Evolutionary conservation across 371 early-diverging fungal genomes (phyloP), one percentile per base, ranked within the genome.

Genomic region (Blakeslea trispora): DNA sequence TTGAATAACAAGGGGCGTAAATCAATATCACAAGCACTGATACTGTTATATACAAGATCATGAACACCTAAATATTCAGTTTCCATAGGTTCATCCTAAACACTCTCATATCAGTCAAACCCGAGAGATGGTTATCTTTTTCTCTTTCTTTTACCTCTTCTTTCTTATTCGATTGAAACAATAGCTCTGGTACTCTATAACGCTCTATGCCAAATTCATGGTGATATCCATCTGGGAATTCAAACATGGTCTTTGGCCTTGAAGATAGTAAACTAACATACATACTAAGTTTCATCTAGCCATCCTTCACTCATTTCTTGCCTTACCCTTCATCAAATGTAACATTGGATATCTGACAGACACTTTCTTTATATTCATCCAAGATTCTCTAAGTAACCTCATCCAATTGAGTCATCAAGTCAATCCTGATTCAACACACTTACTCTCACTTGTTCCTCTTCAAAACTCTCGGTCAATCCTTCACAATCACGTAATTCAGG

Each of bases 151-250:
- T 5, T 48, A 17, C 5, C 3, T 31, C 17, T 31, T 54, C 39
- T 3, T 37, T 14, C 7, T 45, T 45, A 22, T 54, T 17, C 21
- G 54, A 45, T 22, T 54, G 35, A 74, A 96, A 97, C 46, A 98
- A 66, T 8, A 85, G 74, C 68, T 98, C 99, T 1, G 93, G 89
- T 8, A 87, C 61, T 51, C 77, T 77, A 66, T 85, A 96, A 35
- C 98, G 82, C 54, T 93, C 90, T n/a, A 81, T 53, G 24, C 91
- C 93, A 73, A 94, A 90, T 15, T 81, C 67, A 57, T 82, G 71
- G 66, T 94, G 96, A 74, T 86, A 97, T 18, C 99, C 99, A 61
- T 93, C 91, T 21, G 97, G 91, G 63, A 98, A 95, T 77, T 97
- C 99, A 65, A 87, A 96, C 23, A 90, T 76, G 61, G 88, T 90